Evolutionary conservation across 306 rosid species (phyloP), one percentile per base, ranked within the genome.

Genomic region (Fagus crenata): DNA sequence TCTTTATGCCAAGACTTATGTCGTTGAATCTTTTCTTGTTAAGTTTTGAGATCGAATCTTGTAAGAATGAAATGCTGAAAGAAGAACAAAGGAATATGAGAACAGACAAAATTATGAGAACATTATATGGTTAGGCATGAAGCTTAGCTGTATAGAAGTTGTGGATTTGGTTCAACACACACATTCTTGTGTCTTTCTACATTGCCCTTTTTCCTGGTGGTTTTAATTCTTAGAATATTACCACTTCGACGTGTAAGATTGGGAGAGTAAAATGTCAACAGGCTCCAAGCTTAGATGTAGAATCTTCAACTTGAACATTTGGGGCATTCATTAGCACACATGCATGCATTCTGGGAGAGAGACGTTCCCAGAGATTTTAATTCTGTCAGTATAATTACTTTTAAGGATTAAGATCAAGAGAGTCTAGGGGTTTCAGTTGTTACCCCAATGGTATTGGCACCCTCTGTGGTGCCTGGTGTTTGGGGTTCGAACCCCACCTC

Each of bases 61-160:
- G 51, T 46, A 15, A 65, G 31, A 65, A 65, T 65, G 70, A 65
- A 37, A 37, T 15, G 70, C 46, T 4, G 64, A 58, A 58, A 65
- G 8, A 3, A 28, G 49, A 65, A 3, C 32, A 11, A 13, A 61
- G 6, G 40, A 61, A 61, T 40, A 61, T 5, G 35, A 37, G 70
- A 65, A 15, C 8, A 42, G 49, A 65, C 32, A 65, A 14, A 5
- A 63, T 63, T 33, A 46, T 46, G 39, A 22, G 32, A 12, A 7
- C 64, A 11, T 58, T 2, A 22, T 58, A 58, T 58, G 64, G 64
- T 58, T 28, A 8, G 64, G 64, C 64, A 58, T 58, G 64, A 58
- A 28, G 64, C 36, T 58, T 65, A 36, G 70, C 7, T 65, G 49
- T 37, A 15, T 39, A 65, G 9, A 36, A 65, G 70, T 15, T 37